phyloP scores from a whole-genome alignment of 1,284 basidiomycete species.

The Omphalotus olearius region DNA sequence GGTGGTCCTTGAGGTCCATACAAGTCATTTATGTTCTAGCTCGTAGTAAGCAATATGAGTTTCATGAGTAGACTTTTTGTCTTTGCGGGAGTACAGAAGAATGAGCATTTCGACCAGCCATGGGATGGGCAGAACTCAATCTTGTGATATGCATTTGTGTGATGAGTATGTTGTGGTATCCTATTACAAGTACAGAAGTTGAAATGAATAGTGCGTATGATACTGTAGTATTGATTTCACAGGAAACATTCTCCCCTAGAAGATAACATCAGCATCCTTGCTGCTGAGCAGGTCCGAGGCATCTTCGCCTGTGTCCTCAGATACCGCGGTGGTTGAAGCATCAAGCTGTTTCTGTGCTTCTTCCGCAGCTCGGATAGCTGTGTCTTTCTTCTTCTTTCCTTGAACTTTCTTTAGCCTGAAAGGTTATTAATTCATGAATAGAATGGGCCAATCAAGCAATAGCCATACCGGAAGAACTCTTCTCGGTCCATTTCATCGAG shows the following conservation, averaged over 20 bases:
- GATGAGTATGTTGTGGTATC: too few relatives aligned
- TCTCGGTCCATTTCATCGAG: conserved; percentile 97
- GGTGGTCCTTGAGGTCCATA: too few relatives aligned
- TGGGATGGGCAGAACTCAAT: too few relatives aligned
- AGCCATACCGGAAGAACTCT: conserved; percentile 85
- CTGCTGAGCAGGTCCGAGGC: conserved; percentile 66
- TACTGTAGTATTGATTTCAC: too few relatives aligned
- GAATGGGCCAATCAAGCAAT: neutral
- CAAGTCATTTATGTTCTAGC: too few relatives aligned
- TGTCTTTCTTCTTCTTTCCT: conserved; percentile 92
- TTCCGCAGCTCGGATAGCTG: conserved; percentile 43
- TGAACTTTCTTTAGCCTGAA: conserved; percentile 90
- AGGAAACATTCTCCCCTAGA: conserved; percentile 38
- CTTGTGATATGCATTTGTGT: too few relatives aligned
- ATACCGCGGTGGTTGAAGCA: conserved; percentile 15
- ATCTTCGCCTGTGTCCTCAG: conserved; percentile 30
- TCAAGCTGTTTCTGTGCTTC: conserved; percentile 18
- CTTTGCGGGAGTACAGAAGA: too few relatives aligned
- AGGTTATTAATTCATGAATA: conserved; percentile 5
- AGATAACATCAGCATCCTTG: conserved; percentile 92
- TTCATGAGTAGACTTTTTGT: too few relatives aligned
- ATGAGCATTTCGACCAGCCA: too few relatives aligned
- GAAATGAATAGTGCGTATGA: neutral
- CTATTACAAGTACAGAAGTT: neutral
- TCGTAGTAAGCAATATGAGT: too few relatives aligned